Evolutionary conservation across 495 filamentous ascomycete species (phyloP), one percentile per base, ranked within the genome.

Genomic region (Aspergillus campestris): DNA sequence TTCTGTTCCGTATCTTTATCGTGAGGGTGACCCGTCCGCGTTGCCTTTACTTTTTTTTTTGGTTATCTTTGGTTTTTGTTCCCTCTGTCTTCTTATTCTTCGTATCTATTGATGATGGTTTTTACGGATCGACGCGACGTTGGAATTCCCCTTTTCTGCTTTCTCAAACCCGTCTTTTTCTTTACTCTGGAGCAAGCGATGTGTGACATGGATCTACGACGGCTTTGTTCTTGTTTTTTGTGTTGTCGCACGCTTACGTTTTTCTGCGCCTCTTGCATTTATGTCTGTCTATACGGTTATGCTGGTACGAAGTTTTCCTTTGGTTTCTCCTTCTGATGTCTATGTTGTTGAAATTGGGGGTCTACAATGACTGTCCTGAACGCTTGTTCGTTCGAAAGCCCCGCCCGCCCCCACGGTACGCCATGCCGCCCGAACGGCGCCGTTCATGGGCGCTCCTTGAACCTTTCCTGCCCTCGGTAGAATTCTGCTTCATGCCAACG

Each of bases 211-310:
- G 53, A 53, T 57, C 43, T 55, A 50, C 31, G 38, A 29, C 43
- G 39, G 37, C 38, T 45, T 50, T 42, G 38, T 8, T 48, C 40
- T 34, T 42, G 47, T 42, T 38, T 51, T 45, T 40, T 18, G 18
- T 24, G 18, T 24, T 24, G 18, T 24, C 18, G 18, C 18, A 24
- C 18, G 18, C 40, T 49, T 34, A 24, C 15, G 38, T 34, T 44
- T 42, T 42, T 46, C 44, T 41, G 30, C 40, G 38, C 45, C 39
- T 13, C 30, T 38, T 45, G 24, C 38, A 38, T 32, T 54, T 51
- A 61, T 59, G 60, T 59, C 50, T 64, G 58, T 68, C 60, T 62
- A 64, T 67, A 70, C 43, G 56, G 51, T 57, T 60, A 61, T 53
- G 59, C 58, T 60, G 57, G 57, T 55, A 67, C 57, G 66, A 67